phyloP scores from a whole-genome alignment of 192 early-diverging fungal genomes.

The Gaertneriomyces sp. region DNA sequence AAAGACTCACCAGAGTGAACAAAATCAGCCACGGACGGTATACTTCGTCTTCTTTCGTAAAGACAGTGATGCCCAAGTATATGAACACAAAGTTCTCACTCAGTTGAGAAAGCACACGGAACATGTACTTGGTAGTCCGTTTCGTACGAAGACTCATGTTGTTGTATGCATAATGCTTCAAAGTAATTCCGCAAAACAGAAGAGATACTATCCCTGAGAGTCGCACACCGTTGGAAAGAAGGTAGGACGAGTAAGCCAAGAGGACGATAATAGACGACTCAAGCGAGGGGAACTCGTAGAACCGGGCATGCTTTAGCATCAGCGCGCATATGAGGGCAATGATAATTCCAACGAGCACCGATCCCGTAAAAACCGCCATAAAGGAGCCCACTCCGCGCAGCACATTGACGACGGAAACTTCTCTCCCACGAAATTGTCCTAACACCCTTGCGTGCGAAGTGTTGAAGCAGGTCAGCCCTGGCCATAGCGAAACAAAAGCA shows the following conservation, averaged over 20 bases:
- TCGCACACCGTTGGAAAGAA: conserved; percentile 82
- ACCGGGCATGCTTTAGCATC: conserved; percentile 80
- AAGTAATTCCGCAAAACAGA: conserved; percentile 84
- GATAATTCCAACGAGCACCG: conserved; percentile 75
- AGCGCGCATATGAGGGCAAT: conserved; percentile 75
- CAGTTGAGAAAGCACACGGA: conserved; percentile 86
- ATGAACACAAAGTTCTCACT: conserved; percentile 98
- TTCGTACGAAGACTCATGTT: conserved; percentile 78
- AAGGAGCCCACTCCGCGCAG: conserved; percentile 59
- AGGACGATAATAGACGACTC: conserved; percentile 85
- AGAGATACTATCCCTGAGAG: conserved; percentile 93
- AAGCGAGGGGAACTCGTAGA: conserved; percentile 77
- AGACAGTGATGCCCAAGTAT: conserved; percentile 90
- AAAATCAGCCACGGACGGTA: conserved; percentile 36
- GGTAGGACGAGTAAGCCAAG: conserved; percentile 87
- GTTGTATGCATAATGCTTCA: conserved; percentile 92
- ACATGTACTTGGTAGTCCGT: conserved; percentile 84
- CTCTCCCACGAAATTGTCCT: conserved; percentile 69
- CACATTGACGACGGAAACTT: conserved; percentile 43
- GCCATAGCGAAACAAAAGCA: not conserved
- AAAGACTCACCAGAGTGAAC: conserved; percentile 35
- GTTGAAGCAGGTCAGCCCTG: not conserved
- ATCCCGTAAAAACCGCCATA: conserved; percentile 77
- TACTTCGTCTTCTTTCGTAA: conserved; percentile 63
- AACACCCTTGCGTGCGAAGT: conserved; percentile 53